Evolutionary conservation across 495 filamentous ascomycete genomes (phyloP).

Genomic region (Sordaria brevicollis): DNA sequence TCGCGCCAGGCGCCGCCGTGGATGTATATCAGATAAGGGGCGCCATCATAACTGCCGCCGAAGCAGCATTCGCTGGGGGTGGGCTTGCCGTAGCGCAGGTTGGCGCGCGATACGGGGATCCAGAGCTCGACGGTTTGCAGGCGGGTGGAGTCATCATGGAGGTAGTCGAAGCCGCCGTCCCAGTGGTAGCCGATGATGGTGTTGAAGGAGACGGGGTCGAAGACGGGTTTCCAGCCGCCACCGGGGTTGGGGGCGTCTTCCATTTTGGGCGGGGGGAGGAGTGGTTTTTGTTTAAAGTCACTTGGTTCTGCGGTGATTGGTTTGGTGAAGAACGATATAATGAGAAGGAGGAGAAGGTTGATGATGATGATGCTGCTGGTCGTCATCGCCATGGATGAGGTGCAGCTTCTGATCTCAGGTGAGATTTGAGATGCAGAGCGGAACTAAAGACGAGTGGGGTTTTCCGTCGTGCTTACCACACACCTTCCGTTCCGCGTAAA

Average conservation of each 20-base stretch:
- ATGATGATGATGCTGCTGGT: background rate
- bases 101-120: background rate
- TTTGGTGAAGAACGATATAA: background rate
- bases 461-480: background rate
- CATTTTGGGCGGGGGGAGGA: background rate
- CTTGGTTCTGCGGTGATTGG: background rate
- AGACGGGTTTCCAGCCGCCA: constrained; percentile 4
- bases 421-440: background rate
- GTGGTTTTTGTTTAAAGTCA: background rate
- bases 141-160: background rate
- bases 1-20: constrained; percentile 90
- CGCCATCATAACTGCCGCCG: background rate
- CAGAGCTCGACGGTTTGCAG: constrained; percentile 19
- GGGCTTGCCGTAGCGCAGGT: background rate
- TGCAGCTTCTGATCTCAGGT: background rate
- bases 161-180: constrained; percentile 5
- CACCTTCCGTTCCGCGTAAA: background rate
- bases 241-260: too few relatives aligned
- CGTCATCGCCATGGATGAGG: background rate
- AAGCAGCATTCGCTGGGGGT: background rate
- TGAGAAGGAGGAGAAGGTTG: background rate
- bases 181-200: constrained; percentile 14
- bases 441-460: background rate
- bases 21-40: constrained; percentile 49
- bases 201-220: background rate